A percentile compares a stretch with the other conserved stretches of the same genome.
phyloP scores from a whole-genome alignment of 2,329 filamentous ascomycete genomes.

The Pseudogymnoascus verrucosus region DNA sequence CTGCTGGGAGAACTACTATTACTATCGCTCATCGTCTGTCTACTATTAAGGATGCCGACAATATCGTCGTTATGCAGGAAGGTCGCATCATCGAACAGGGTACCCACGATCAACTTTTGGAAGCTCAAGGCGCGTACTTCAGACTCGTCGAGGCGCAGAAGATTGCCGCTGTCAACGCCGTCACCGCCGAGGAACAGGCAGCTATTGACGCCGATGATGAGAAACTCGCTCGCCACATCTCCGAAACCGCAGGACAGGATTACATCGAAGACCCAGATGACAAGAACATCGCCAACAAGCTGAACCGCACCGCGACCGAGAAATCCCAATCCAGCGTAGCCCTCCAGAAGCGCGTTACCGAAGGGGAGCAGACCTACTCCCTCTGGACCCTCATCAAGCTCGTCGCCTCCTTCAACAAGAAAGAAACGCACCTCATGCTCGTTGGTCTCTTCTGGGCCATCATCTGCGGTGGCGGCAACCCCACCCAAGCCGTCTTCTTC shows the following conservation, averaged over 20 bases:
- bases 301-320: conserved; percentile 46
- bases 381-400: conserved; percentile 72
- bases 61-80: conserved; percentile 86
- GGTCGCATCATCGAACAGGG: conserved; percentile 91
- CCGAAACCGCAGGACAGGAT: conserved; percentile 32
- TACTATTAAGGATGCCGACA: conserved; percentile 88
- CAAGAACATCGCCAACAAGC: conserved; percentile 45
- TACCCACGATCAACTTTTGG: conserved; percentile 71
- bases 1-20: conserved; percentile 84
- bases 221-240: conserved; percentile 41
- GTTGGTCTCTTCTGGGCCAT: conserved; percentile 65
- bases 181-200: conserved; percentile 43
- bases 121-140: conserved; percentile 64
- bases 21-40: conserved; percentile 92
- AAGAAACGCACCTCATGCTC: conserved; percentile 65
- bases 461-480: conserved; percentile 75
- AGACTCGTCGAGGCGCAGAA: conserved; percentile 83
- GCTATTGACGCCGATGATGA: conserved; percentile 43
- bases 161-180: conserved; percentile 53
- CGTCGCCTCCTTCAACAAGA: conserved; percentile 69
- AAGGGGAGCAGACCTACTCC: conserved; percentile 52
- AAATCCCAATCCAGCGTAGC: conserved; percentile 63
- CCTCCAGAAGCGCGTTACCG: conserved; percentile 47
- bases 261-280: conserved; percentile 53
- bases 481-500: conserved; percentile 72